phyloP scores from a whole-genome alignment of 1,284 basidiomycete species.

The Pseudozyma hubeiensis region DNA sequence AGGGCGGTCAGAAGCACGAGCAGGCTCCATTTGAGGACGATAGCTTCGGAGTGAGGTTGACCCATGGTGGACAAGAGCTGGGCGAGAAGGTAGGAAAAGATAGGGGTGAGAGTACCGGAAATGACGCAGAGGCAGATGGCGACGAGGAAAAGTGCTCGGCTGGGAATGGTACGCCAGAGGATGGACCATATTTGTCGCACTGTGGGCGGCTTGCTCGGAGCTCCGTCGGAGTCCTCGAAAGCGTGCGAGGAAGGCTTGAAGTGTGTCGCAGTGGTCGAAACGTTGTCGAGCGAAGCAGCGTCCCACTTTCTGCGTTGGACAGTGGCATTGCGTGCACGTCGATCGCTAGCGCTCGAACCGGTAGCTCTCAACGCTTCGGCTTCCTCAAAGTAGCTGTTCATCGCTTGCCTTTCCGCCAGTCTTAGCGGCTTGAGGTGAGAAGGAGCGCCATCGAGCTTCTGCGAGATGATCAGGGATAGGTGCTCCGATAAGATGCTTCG shows the following conservation, averaged over 20 bases:
- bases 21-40: conserved; percentile 46
- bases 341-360: conserved; percentile 34
- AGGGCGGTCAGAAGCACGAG: conserved; percentile 78
- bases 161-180: conserved; percentile 80
- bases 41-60: conserved; percentile 76
- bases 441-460: conserved; percentile 20
- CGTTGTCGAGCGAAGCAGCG: background rate
- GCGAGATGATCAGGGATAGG: conserved; percentile 40
- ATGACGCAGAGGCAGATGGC: conserved; percentile 74
- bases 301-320: conserved; percentile 31
- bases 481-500: conserved; percentile 25
- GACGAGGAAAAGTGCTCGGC: conserved; percentile 77
- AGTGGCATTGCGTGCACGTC: conserved; percentile 10
- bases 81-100: conserved; percentile 91
- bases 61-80: conserved; percentile 76
- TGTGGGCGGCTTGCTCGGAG: conserved; percentile 2
- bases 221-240: background rate
- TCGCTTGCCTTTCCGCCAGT: conserved; percentile 35
- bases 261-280: background rate
- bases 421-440: conserved; percentile 42
- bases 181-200: conserved; percentile 53
- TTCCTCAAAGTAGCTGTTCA: conserved; percentile 35
- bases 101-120: conserved; percentile 84
- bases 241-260: background rate
- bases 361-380: conserved; percentile 34